Conservation (phyloP, 768 basidiomycete species). For the Amanita rubescens region DNA sequence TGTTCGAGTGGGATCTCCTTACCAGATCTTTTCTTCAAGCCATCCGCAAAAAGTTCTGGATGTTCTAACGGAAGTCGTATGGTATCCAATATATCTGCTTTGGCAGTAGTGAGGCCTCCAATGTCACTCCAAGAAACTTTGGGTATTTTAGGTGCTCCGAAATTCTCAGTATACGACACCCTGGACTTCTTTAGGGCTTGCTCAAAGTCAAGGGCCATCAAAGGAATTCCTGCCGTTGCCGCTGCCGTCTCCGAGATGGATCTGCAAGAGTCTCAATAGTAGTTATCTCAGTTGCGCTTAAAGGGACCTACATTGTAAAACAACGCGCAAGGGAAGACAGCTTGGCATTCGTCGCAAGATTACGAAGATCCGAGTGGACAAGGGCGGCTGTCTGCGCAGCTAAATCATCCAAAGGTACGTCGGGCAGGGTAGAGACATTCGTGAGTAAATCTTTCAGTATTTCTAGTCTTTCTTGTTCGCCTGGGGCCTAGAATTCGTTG, state of each 20-base stretch:
- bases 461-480: conserved; percentile 61
- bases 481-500: conserved; percentile 53
- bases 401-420: conserved; percentile 65
- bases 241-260: conserved; percentile 13
- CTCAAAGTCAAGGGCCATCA: conserved; percentile 63
- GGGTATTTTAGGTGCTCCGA: conserved; percentile 97
- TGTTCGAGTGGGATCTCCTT: conserved; percentile 4
- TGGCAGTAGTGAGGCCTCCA: conserved; percentile 82
- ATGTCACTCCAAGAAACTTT: conserved; percentile 97
- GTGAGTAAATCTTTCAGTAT: conserved; percentile 46
- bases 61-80: conserved; percentile 87
- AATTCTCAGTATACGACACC: conserved; percentile 78
- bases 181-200: conserved; percentile 65
- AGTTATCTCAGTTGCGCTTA: not conserved
- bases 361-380: conserved; percentile 70
- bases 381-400: conserved; percentile 90
- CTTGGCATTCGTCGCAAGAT: conserved; percentile 56
- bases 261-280: not conserved
- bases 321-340: conserved; percentile 46
- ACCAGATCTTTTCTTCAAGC: conserved; percentile 96
- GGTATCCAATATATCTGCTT: conserved; percentile 91
- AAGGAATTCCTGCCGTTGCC: conserved; percentile 30
- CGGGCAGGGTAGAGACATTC: conserved; percentile 47
- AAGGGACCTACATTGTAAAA: conserved; percentile 28
- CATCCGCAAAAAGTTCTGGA: conserved; percentile 84